Base-by-base conservation (phyloP, 2,329 filamentous ascomycete species). In the Sporothrix brunneoviolacea region DNA sequence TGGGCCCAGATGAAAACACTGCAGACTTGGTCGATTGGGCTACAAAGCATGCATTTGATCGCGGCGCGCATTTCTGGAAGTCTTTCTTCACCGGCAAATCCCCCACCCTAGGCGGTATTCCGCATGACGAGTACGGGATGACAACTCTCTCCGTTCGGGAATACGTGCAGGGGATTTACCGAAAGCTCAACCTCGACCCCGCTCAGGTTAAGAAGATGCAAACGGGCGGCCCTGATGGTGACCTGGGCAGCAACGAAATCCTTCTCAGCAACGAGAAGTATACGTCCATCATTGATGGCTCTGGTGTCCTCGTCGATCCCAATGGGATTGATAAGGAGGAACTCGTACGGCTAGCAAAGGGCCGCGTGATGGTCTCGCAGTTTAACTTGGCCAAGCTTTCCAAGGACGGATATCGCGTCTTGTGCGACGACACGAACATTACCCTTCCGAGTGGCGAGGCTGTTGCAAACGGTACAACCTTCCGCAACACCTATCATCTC, bases 1-100 rank as follows among this genome's bases (percentile, higher is more conserved):
- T 98, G 89, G 93, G 93, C 30, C 93, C 93, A 1, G 93, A 98
- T 59, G 93, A 98, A 82, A 98, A 98, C 72, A 98, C 93, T 1
- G 93, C 93, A 19, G 89, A 95, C 62, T 78, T 98, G 30, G 93
- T 98, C 46, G 84, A 98, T 70, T 98, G 93, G 93, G 93, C 93
- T n/a, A 98, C 93, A 2, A 85, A 93, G 68, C 93, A 98, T 68
- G 93, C 93, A 54, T 82, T 89, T 47, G 73, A 74, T 55, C 84
- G 93, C 60, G 90, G 90, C 40, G 93, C 93, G 4, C 89, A 90
- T 24, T 98, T 91, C 89, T 98, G 93, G 93, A 98, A 98, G 77
- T 98, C 93, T 0, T 98, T 98, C 80, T 98, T 98, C 77, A 98
- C 93, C 2, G 93, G 93, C 63, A 98, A 98, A 78, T 95, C 89